A percentile compares a stretch with the other conserved stretches of the same genome.
Evolutionary conservation across 2,329 filamentous ascomycete genomes (phyloP).

Genomic region (Epichloe brachyelytri): DNA sequence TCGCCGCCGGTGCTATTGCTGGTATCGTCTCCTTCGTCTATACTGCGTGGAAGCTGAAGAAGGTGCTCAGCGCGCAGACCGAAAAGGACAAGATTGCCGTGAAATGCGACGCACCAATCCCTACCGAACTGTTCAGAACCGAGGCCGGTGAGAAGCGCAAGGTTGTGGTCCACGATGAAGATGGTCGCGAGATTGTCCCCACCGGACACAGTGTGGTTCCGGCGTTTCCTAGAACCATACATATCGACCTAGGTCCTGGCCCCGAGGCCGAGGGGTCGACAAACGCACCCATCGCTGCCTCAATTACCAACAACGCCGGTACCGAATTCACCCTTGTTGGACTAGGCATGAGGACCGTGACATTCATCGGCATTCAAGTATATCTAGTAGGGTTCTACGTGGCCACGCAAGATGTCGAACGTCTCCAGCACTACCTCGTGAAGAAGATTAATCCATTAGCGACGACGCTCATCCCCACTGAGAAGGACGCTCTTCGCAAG

Average conservation of each 20-base stretch:
- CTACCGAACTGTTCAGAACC: constrained; percentile 32
- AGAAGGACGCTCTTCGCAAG: constrained; percentile 61
- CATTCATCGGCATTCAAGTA: constrained; percentile 79
- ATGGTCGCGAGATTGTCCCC: constrained; percentile 60
- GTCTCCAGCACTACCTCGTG: constrained; percentile 67
- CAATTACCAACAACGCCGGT: constrained; percentile 26
- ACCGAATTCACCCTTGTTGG: constrained; percentile 80
- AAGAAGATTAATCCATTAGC: constrained; percentile 64
- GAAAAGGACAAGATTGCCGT: constrained; percentile 29
- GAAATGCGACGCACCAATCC: constrained; percentile 25
- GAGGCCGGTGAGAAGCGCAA: constrained; percentile 40
- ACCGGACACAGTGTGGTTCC: constrained; percentile 75
- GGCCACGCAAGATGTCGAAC: constrained; percentile 66
- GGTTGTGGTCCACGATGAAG: constrained; percentile 50
- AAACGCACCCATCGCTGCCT: constrained; percentile 23
- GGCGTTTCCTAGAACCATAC: constrained; percentile 61
- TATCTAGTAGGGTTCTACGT: constrained; percentile 93
- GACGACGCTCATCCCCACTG: constrained; percentile 68
- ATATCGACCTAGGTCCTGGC: constrained; percentile 35
- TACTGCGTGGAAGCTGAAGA: constrained; percentile 38
- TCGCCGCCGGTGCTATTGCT: constrained; percentile 35
- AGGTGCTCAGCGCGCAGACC: constrained; percentile 21
- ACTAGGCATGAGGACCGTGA: constrained; percentile 77
- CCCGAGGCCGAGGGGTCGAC: constrained; percentile 1
- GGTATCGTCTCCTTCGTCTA: constrained; percentile 38